These are phyloP conservation scores for Penicillium sp. DNA, from an alignment of 2,329 filamentous ascomycete species.

Conservation along the genomic window DNA sequence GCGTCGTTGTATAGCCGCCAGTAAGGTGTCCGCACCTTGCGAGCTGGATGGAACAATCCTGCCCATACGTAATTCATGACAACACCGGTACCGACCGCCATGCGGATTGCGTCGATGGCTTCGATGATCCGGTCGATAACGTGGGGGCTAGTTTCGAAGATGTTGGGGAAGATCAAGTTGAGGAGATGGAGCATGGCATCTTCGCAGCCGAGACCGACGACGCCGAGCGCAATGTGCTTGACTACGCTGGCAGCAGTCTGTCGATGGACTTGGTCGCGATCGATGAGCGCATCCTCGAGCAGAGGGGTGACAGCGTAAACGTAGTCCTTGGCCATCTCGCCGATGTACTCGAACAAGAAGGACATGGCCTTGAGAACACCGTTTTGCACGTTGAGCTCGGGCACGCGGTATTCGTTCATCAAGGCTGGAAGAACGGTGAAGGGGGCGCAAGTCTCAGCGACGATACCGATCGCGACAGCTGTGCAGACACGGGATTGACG, in stretches of 20 bases:
- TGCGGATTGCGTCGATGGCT: constrained; percentile 90
- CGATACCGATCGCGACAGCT: constrained; percentile 95
- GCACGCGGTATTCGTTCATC: constrained; percentile 99
- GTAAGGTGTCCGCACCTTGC: constrained; percentile 91
- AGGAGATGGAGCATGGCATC: constrained; percentile 98
- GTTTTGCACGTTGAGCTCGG: constrained; percentile 97
- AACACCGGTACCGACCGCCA: constrained; percentile 85
- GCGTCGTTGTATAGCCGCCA: constrained; percentile 97
- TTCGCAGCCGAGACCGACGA: constrained; percentile 95
- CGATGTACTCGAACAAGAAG: constrained; percentile 98
- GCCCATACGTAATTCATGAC: constrained; percentile 99
- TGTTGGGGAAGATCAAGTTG: constrained; percentile 91
- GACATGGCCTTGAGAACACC: constrained; percentile 95
- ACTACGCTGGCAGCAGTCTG: constrained; percentile 95
- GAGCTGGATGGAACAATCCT: constrained; percentile 90
- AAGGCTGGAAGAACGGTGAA: constrained; percentile 97
- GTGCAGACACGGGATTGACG: constrained; percentile 98
- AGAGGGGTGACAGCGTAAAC: constrained; percentile 96
- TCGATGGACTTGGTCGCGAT: constrained; percentile 94
- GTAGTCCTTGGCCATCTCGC: constrained; percentile 99
- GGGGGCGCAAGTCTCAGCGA: constrained; percentile 94
- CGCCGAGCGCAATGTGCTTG: constrained; percentile 94
- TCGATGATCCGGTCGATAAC: constrained; percentile 98
- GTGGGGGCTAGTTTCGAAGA: constrained; percentile 96
- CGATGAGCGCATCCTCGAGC: constrained; percentile 93